phyloP scores from a whole-genome alignment of 768 basidiomycete species.

The Suillus hirtellus region DNA sequence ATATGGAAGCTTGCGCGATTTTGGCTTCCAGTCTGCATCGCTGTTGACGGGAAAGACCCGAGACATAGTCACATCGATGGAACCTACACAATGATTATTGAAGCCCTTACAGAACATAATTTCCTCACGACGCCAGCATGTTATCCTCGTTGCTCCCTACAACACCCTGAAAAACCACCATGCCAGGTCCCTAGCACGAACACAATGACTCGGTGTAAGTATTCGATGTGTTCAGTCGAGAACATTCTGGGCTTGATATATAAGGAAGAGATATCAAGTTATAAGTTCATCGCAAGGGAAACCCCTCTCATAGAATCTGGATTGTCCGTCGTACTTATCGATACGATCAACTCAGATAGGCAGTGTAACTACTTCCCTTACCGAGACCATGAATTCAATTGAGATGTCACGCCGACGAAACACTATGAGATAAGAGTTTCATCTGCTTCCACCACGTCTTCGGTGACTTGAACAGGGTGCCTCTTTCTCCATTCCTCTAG shows the following conservation, averaged over 20 bases:
- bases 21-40: conserved; percentile 20
- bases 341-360: conserved; percentile 5
- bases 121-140: background rate
- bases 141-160: background rate
- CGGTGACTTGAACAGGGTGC: conserved; percentile 26
- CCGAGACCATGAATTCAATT: background rate
- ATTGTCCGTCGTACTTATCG: background rate
- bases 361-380: background rate
- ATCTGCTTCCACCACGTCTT: background rate
- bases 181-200: background rate
- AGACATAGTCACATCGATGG: background rate
- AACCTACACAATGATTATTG: background rate
- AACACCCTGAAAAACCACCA: background rate
- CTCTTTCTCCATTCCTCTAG: conserved; percentile 67
- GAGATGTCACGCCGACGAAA: background rate
- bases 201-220: background rate
- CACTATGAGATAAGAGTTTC: background rate
- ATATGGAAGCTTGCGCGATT: conserved; percentile 18
- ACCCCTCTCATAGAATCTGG: background rate
- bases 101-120: background rate
- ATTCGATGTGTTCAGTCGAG: background rate
- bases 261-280: background rate
- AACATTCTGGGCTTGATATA: background rate
- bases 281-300: background rate
- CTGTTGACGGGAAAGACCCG: background rate